Base-by-base conservation (phyloP, 441 rosid species). In the Erodium moschatum region DNA sequence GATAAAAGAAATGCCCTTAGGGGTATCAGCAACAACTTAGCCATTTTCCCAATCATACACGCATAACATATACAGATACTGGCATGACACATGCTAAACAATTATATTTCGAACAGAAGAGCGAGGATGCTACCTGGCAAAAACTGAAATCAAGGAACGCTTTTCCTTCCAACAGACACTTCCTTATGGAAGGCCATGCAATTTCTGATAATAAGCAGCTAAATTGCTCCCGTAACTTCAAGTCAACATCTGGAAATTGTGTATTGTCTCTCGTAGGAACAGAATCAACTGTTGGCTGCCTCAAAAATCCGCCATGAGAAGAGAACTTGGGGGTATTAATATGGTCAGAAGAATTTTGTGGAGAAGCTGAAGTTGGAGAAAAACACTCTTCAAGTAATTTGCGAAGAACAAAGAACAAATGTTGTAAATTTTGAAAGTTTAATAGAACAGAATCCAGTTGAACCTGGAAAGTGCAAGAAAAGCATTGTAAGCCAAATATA, bases 111-210 rank as follows among this genome's bases (percentile, higher is more conserved):
- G n/a, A 31, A 63, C 66, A 63, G 8, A 63, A 29, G 18, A 19
- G 42, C 15, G 40, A 67, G 15, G 50, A 63, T 63, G 71, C 66
- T 81, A 95, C 99, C 99, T 92, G 99, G 80, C 88, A 89, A 74
- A 83, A 76, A 81, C 85, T 85, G 80, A 81, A 82, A 82, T 87
- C 82, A 75, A 95, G 70, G 76, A 85, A 92, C 61, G 81, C 77
- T 81, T 87, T 95, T 78, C 99, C 98, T 75, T 87, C 96, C 48
- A 79, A 80, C 85, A 95, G 82, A 78, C 94, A 87, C 80, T 84
- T 92, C 80, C 74, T 74, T 74, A 89, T 78, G 31, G 87, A 72
- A 29, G 86, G 87, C 98, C 97, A 95, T n/a, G 85, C 76, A 72
- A 73, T 83, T 81, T 86, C 88, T 9, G 89, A 86, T 65, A 95